Evolutionary conservation across 495 filamentous ascomycete genomes (phyloP).

Genomic region (Lepidopterella palustris): DNA sequence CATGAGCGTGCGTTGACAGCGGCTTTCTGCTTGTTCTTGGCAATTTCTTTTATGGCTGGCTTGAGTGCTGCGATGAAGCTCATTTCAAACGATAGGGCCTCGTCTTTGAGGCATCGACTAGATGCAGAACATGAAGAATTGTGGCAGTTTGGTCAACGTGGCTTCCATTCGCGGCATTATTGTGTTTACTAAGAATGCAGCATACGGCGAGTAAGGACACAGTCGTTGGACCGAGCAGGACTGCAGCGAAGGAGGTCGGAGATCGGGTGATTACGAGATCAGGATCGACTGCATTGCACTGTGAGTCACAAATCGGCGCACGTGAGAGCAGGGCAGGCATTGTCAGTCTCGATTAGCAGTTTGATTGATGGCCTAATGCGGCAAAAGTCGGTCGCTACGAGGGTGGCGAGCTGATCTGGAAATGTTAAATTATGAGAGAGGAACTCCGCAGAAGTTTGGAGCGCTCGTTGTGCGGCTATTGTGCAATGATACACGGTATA

Average conservation of each 20-base stretch:
- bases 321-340: neutral
- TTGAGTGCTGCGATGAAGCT: constrained; percentile 35
- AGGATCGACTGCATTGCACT: constrained; percentile 50
- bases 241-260: constrained; percentile 55
- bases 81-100: constrained; percentile 49
- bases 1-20: constrained; percentile 53
- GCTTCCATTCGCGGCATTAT: constrained; percentile 50
- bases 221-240: constrained; percentile 53
- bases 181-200: constrained; percentile 45
- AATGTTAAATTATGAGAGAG: constrained; percentile 15
- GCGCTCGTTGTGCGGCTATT: constrained; percentile 33
- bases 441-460: constrained; percentile 27
- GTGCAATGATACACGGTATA: constrained; percentile 32
- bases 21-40: constrained; percentile 46
- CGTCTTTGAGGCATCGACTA: too few species aligned
- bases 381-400: constrained; percentile 19
- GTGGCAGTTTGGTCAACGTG: constrained; percentile 50
- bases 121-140: constrained; percentile 22
- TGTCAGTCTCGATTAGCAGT: constrained; percentile 11
- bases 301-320: constrained; percentile 11
- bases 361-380: constrained; percentile 28
- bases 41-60: constrained; percentile 46
- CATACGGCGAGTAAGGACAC: constrained; percentile 51
- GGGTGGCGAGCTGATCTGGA: constrained; percentile 22
- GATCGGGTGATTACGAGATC: constrained; percentile 48